Percentiles rank a stretch among this genome's conserved stretches.
These are phyloP conservation scores for Daldinia sp. DNA, from an alignment of 2,329 filamentous ascomycete genomes.

Conservation along the genomic window DNA sequence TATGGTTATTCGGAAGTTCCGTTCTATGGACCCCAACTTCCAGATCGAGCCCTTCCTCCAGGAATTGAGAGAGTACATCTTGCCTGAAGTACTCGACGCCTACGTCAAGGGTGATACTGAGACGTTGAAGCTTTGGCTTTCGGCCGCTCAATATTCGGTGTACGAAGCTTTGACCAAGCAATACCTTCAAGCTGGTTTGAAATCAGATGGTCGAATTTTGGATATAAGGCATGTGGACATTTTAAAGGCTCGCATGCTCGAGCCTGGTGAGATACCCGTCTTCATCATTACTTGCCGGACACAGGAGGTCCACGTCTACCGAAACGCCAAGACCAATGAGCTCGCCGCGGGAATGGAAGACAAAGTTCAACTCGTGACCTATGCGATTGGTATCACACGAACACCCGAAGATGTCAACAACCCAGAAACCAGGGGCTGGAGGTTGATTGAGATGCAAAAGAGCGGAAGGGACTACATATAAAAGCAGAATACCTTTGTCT, in stretches of 20 bases:
- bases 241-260: constrained; percentile 78
- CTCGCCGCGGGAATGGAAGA: constrained; percentile 98
- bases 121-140: constrained; percentile 93
- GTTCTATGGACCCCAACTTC: constrained; percentile 93
- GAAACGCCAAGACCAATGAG: constrained; percentile 87
- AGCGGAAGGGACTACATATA: constrained; percentile 86
- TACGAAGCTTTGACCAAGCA: constrained; percentile 97
- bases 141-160: constrained; percentile 93
- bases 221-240: constrained; percentile 96
- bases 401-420: constrained; percentile 96
- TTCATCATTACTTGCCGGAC: constrained; percentile 97
- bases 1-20: constrained; percentile 97
- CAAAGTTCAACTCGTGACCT: constrained; percentile 97
- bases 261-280: constrained; percentile 88
- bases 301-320: constrained; percentile 97
- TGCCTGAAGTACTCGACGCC: constrained; percentile 95
- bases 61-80: constrained; percentile 96
- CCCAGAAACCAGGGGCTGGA: constrained; percentile 95
- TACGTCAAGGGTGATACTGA: constrained; percentile 96
- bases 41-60: constrained; percentile 93
- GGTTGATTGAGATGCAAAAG: constrained; percentile 98
- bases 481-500: constrained; percentile 31
- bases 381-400: constrained; percentile 94
- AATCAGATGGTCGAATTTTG: constrained; percentile 92
- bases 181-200: constrained; percentile 90